A percentile compares a stretch with the other conserved stretches of the same genome.
Evolutionary conservation across 2,329 filamentous ascomycete genomes (phyloP).

Genomic region (Fusarium cicatricum): DNA sequence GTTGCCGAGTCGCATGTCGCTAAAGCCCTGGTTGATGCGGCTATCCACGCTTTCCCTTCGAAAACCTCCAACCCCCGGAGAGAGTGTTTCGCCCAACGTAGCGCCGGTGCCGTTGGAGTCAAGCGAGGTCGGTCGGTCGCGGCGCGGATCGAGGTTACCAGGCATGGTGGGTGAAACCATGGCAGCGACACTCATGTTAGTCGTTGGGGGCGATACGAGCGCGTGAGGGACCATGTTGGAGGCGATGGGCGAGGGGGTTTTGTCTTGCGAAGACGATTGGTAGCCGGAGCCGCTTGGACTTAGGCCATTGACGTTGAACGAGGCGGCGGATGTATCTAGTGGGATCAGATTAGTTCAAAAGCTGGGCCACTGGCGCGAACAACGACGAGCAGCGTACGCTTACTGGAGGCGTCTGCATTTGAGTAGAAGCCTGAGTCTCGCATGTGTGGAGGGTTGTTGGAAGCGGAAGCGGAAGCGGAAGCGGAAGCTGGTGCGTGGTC

Average conservation of each 20-base stretch:
- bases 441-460: conserved; percentile 45
- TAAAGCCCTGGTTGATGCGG: conserved; percentile 76
- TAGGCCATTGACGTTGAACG: conserved; percentile 49
- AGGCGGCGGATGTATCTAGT: conserved; percentile 51
- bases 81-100: conserved; percentile 47
- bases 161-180: conserved; percentile 69
- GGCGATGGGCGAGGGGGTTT: conserved; percentile 69
- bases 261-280: conserved; percentile 62
- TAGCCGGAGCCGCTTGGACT: conserved; percentile 57
- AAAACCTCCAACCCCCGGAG: conserved; percentile 55
- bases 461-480: conserved; percentile 35
- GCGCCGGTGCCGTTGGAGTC: conserved; percentile 45
- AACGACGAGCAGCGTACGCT: conserved; percentile 47
- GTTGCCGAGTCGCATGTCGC: conserved; percentile 72
- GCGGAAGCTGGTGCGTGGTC: conserved; percentile 41
- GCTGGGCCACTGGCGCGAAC: conserved; percentile 17
- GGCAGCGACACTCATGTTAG: conserved; percentile 71
- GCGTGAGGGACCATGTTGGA: conserved; percentile 60
- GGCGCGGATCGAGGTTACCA: conserved; percentile 52
- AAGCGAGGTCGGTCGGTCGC: conserved; percentile 52
- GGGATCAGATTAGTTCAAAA: conserved; percentile 27
- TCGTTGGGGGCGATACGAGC: conserved; percentile 62
- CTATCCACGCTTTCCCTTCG: conserved; percentile 83
- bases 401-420: conserved; percentile 54
- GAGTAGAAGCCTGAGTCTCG: conserved; percentile 56